Evolutionary conservation across 75 land plant genomes (phyloP).

Genomic region (Pseudotsuga menziesii): DNA sequence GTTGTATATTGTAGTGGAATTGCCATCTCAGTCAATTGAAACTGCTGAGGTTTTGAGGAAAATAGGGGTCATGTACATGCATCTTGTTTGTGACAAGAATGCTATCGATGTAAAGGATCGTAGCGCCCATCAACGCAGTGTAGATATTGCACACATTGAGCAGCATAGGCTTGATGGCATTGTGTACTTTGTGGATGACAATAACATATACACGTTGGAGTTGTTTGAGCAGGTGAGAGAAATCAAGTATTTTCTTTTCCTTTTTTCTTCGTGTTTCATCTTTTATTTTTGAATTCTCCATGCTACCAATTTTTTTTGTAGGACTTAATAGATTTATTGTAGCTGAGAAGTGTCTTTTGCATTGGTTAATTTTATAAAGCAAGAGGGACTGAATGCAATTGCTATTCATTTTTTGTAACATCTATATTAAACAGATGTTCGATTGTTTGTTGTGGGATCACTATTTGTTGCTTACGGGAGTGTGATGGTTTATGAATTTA

Average conservation of each 20-base stretch:
- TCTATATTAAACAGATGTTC: no score
- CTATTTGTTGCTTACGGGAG: no score
- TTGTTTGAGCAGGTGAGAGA: slow-evolving; percentile 69
- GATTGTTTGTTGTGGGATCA: no score
- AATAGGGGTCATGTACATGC: slow-evolving; percentile 85
- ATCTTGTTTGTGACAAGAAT: slow-evolving; percentile 71
- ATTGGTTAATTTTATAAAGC: no score
- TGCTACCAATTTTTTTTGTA: no score
- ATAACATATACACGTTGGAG: slow-evolving; percentile 75
- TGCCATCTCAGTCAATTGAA: slow-evolving; percentile 45
- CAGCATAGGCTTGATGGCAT: slow-evolving; percentile 81
- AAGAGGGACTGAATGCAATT: no score
- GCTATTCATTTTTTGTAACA: no score
- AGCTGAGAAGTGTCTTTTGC: no score
- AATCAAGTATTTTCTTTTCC: slow-evolving; percentile 52
- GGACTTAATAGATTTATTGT: no score
- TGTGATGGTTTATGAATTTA: no score
- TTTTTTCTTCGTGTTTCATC: not conserved
- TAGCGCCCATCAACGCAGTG: slow-evolving; percentile 75
- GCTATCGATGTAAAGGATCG: slow-evolving; percentile 70
- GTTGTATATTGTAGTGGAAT: slow-evolving; percentile 89
- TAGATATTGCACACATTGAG: slow-evolving; percentile 76
- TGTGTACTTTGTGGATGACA: slow-evolving; percentile 93
- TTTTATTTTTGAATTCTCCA: no score
- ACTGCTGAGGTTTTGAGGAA: slow-evolving; percentile 62